Conservation (phyloP, 495 filamentous ascomycete genomes). For the Barbatosphaeria neglecta region DNA sequence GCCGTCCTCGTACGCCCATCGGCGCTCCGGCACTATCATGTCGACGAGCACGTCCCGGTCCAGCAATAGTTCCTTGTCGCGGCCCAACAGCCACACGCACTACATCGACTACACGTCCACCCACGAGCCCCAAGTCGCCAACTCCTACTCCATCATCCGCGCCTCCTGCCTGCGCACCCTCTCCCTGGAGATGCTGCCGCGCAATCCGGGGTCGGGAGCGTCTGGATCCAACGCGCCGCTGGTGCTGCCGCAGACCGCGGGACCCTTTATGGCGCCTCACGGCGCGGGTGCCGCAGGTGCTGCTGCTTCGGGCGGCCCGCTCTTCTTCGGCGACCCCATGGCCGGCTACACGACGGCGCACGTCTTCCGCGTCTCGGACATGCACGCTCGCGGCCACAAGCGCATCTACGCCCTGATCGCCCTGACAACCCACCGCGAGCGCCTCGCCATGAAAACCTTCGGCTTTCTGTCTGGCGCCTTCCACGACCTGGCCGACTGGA, state of each 20-base stretch:
- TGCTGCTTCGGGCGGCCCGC: constrained; percentile 49
- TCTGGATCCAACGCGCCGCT: constrained; percentile 18
- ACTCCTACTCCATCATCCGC: constrained; percentile 73
- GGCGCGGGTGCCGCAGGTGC: constrained; percentile 22
- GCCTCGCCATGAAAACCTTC: constrained; percentile 62
- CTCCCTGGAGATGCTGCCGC: constrained; percentile 74
- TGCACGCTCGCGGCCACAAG: constrained; percentile 74
- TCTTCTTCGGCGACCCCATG: constrained; percentile 74
- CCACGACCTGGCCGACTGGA: constrained; percentile 61
- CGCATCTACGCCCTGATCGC: constrained; percentile 82
- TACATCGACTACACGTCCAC: constrained; percentile 79
- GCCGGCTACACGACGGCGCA: constrained; percentile 87
- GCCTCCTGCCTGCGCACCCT: constrained; percentile 78
- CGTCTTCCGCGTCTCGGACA: constrained; percentile 80
- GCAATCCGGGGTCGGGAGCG: constrained; percentile 31
- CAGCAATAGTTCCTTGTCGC: constrained; percentile 29
- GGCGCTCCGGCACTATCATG: constrained; percentile 15
- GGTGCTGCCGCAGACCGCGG: constrained; percentile 19
- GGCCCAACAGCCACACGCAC: constrained; percentile 61
- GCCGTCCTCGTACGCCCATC: constrained; percentile 7
- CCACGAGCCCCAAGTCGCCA: constrained; percentile 61
- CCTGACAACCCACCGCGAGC: constrained; percentile 59
- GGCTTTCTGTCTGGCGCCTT: constrained; percentile 65
- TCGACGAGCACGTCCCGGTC: constrained; percentile 25
- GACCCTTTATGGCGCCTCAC: constrained; percentile 42